Evolutionary conservation across 371 early-diverging fungal species (phyloP).

Genomic region (Rhizopus stolonifer): DNA sequence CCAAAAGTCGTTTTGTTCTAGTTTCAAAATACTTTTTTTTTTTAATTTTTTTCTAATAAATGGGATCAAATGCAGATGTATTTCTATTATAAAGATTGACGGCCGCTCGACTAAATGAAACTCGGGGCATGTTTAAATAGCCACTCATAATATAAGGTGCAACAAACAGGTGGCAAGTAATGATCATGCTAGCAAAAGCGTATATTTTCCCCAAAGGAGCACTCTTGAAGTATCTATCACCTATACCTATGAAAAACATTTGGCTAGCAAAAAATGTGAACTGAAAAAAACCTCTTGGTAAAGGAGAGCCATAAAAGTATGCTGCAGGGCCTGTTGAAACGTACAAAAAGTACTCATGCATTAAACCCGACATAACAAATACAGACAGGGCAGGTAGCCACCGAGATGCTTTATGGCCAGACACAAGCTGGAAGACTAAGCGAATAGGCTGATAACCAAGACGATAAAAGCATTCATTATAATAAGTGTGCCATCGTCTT

Average conservation of each 20-base stretch:
- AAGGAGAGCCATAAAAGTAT: conserved; percentile 20
- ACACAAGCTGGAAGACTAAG: conserved; percentile 6
- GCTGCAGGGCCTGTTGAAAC: conserved; percentile 26
- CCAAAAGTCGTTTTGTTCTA: too few relatives aligned
- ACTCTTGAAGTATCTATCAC: conserved; percentile 25
- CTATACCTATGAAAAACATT: conserved; percentile 24
- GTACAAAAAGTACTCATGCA: conserved; percentile 45
- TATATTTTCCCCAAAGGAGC: conserved; percentile 22
- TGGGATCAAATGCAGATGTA: background rate
- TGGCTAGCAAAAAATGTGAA: conserved; percentile 35
- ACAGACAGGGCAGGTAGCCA: conserved; percentile 32
- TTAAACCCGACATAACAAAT: conserved; percentile 38
- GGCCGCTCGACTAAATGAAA: conserved; percentile 12
- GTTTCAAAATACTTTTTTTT: too few relatives aligned
- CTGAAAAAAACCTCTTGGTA: conserved; percentile 31
- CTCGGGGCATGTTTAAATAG: conserved; percentile 19
- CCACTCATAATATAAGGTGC: conserved; percentile 26
- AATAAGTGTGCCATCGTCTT: conserved; percentile 41
- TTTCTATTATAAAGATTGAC: conserved; percentile 9
- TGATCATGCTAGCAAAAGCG: conserved; percentile 29
- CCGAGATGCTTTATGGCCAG: conserved; percentile 20
- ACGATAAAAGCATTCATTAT: conserved; percentile 40
- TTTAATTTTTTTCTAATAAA: conserved; percentile 3
- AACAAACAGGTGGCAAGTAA: conserved; percentile 24
- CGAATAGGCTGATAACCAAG: conserved; percentile 35